Evolutionary conservation across 495 filamentous ascomycete genomes (phyloP), one percentile per base, ranked within the genome.

Genomic region (Annulohypoxylon bovei): DNA sequence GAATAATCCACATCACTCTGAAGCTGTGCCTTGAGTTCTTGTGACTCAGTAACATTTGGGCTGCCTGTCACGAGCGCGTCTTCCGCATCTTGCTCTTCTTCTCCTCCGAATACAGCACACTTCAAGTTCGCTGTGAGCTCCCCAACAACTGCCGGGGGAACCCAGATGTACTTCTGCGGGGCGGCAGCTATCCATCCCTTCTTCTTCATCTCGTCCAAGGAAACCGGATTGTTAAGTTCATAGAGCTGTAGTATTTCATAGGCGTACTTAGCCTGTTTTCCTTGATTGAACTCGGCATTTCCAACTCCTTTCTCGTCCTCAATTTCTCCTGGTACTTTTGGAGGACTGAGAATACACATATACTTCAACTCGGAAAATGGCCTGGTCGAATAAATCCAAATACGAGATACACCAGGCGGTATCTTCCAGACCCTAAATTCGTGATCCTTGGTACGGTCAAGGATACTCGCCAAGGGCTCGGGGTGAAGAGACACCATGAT

Each of bases 201-300:
- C 11, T 77, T 71, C 50, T 78, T 73, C 78, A 86, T 79, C 11
- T 79, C 71, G 1, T 76, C 72, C 14, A 80, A 64, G 1, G 80
- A 75, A n/a, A 85, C 71, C 0, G 84, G 82, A 56, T 86, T 81
- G 53, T 85, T 84, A 4, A 88, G 79, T 66, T 83, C 77, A 55
- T 87, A 87, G 6, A 87, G 79, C 62, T 86, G 82, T 4, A 81
- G 28, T 30, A 87, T 75, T 70, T 86, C 81, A 50, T 84, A 81
- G 14, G 85, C 85, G 39, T 68, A 80, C 25, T 77, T 79, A 27
- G 70, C 68, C 14, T 27, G 61, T 14, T 60, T 71, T 27, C 80
- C 79, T n/a, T 68, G 57, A 55, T 86, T 86, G 72, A 87, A 87
- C 33, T 82, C 81, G 16, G 71, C 77, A 39, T 85, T 87, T 23